These are phyloP conservation scores for Allodekkera sacchari DNA, from an alignment of 805 yeast genomes.

Conservation along the genomic window DNA sequence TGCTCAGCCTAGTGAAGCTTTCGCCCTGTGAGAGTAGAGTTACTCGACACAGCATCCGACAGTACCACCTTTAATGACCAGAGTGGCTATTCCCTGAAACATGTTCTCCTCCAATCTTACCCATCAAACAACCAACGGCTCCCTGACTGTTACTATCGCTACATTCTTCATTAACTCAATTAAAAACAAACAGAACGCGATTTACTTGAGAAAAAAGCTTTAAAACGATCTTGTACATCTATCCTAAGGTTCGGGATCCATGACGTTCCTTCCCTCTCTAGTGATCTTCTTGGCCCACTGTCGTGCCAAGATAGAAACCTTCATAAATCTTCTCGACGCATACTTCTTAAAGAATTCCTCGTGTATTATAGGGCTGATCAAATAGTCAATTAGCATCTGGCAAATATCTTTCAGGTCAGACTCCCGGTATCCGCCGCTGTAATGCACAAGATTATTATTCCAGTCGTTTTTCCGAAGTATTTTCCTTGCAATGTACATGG, in stretches of 20 bases:
- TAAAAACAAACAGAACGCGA: no score
- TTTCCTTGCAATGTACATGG: constrained; percentile 75
- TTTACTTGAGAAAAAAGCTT: no score
- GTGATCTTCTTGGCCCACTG: constrained; percentile 70
- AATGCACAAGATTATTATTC: constrained; percentile 83
- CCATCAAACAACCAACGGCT: no score
- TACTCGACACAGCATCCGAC: no score
- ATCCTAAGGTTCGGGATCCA: constrained; percentile 28
- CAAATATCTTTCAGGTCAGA: constrained; percentile 65
- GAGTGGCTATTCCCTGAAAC: no score
- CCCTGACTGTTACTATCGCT: no score
- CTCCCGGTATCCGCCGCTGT: constrained; percentile 82
- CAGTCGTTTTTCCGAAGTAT: constrained; percentile 63
- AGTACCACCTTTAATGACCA: no score
- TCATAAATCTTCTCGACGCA: constrained; percentile 81
- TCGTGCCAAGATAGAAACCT: constrained; percentile 71
- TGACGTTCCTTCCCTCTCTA: constrained; percentile 35
- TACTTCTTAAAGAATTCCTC: constrained; percentile 92
- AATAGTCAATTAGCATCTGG: constrained; percentile 66
- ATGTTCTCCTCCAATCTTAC: no score
- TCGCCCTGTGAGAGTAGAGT: no score
- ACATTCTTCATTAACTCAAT: no score
- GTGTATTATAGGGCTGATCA: constrained; percentile 74
- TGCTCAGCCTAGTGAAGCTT: no score
- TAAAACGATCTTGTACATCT: no score